Conservation (phyloP, 495 filamentous ascomycete species). For the Penicillium macrosclerotiorum region DNA sequence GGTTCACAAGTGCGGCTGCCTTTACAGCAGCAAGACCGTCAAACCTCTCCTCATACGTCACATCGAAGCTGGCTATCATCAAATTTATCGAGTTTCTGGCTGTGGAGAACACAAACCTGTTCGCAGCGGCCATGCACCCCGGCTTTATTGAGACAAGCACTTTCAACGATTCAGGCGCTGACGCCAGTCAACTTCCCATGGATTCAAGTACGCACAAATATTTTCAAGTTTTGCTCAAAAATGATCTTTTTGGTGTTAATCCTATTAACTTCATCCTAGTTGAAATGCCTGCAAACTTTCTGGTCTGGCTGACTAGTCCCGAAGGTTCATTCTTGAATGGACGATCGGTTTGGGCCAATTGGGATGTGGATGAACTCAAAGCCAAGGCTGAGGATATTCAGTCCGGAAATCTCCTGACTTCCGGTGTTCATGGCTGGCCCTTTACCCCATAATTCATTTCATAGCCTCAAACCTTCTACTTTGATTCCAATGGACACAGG, state of each 20-base stretch:
- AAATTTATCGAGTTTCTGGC: slow-evolving; percentile 41
- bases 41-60: slow-evolving; percentile 34
- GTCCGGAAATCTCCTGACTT: slow-evolving; percentile 9
- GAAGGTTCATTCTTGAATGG: slow-evolving; percentile 50
- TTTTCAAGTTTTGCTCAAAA: no score
- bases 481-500: no score
- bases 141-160: slow-evolving; percentile 39
- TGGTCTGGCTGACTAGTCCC: slow-evolving; percentile 48
- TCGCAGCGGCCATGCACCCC: slow-evolving; percentile 37
- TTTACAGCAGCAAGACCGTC: slow-evolving; percentile 16
- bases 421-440: slow-evolving; percentile 17
- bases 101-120: slow-evolving; percentile 37
- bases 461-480: no score
- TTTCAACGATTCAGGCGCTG: slow-evolving; percentile 21
- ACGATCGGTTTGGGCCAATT: slow-evolving; percentile 50
- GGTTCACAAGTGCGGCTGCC: slow-evolving; percentile 16
- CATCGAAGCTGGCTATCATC: slow-evolving; percentile 37
- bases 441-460: slow-evolving; percentile 10
- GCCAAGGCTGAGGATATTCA: slow-evolving; percentile 36
- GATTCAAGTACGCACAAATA: slow-evolving; percentile 24
- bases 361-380: slow-evolving; percentile 56
- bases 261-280: no score
- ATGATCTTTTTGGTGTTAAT: no score
- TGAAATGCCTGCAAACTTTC: slow-evolving; percentile 40
- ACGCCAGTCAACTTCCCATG: slow-evolving; percentile 21